Evolutionary conservation across 192 early-diverging fungal genomes (phyloP), one percentile per base, ranked within the genome.

Genomic region (Coemansia sp.): DNA sequence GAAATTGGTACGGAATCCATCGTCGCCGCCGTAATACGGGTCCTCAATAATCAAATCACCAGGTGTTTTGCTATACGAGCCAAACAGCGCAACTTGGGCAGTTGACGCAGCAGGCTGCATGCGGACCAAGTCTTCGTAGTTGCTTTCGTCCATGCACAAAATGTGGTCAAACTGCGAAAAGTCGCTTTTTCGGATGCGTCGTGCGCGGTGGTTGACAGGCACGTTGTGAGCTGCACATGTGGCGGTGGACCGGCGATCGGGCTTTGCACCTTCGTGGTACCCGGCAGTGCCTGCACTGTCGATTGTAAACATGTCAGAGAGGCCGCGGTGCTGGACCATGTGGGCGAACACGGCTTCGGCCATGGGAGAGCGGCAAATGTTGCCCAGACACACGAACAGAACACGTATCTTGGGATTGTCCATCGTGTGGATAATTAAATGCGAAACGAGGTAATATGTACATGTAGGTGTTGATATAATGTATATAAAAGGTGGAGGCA

Each of bases 331-430:
- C 27, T 84, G 80, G n/a, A 96, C 85, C 21, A 79, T 82, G 61
- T 91, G 83, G 1, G 78, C 72, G 70, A 98, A 97, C 8, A 96
- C 96, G 6, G 95, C 95, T 72, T 94, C 93, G 43, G 94, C 93
- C 96, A 96, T 98, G 4, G 93, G 92, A 6, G 86, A 88, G 39
- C 93, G 86, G 83, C 92, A 94, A 59, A 94, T 94, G 77, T 94
- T 94, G 61, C 93, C 93, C 52, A 87, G 76, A 53, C 86, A 86
- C 22, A 85, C 77, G 55, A 88, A 85, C n/a, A 85, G 73, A 31
- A 88, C 86, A 27, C 57, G 37, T 7, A 55, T 74, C 50, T 58
- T 62, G 37, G 39, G 35, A 38, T 19, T 35, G 8, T 62, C 51
- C 31, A 47, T 52, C 21, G 0, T 47, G 53, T 52, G 10, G 10